Conservation (phyloP, 2,329 filamentous ascomycete species). For the Neofusicoccum kwambonambiense region DNA sequence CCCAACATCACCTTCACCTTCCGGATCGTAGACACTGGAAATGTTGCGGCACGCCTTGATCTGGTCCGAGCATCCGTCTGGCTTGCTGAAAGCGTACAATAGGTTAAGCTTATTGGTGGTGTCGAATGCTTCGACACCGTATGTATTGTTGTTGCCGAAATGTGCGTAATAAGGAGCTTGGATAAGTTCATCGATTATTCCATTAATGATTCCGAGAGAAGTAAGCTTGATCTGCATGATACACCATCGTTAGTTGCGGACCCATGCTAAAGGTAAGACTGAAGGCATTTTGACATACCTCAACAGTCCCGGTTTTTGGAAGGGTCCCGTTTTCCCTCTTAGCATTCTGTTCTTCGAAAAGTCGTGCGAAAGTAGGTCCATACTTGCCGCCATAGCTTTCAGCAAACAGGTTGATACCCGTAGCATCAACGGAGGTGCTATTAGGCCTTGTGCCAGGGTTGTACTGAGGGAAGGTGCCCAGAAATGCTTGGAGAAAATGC, state of each 20-base stretch:
- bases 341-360: constrained; percentile 62
- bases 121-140: constrained; percentile 59
- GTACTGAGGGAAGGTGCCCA: constrained; percentile 59
- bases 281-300: not conserved
- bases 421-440: constrained; percentile 36
- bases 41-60: constrained; percentile 35
- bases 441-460: constrained; percentile 48
- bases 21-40: constrained; percentile 31
- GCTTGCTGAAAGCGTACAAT: constrained; percentile 46
- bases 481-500: constrained; percentile 64
- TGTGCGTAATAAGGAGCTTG: constrained; percentile 58
- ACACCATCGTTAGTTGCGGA: not conserved
- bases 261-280: not conserved
- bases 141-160: constrained; percentile 65
- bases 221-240: constrained; percentile 54
- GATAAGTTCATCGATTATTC: constrained; percentile 64
- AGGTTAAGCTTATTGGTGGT: constrained; percentile 50
- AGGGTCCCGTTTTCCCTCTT: constrained; percentile 52
- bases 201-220: constrained; percentile 70
- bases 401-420: constrained; percentile 64
- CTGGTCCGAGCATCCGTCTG: constrained; percentile 53
- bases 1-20: constrained; percentile 33
- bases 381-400: constrained; percentile 72
- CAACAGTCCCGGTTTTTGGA: constrained; percentile 52
- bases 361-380: constrained; percentile 61